A percentile compares a stretch with the other conserved stretches of the same genome.
Evolutionary conservation across 2,329 filamentous ascomycete species (phyloP).

Genomic region (Fusarium sp.): DNA sequence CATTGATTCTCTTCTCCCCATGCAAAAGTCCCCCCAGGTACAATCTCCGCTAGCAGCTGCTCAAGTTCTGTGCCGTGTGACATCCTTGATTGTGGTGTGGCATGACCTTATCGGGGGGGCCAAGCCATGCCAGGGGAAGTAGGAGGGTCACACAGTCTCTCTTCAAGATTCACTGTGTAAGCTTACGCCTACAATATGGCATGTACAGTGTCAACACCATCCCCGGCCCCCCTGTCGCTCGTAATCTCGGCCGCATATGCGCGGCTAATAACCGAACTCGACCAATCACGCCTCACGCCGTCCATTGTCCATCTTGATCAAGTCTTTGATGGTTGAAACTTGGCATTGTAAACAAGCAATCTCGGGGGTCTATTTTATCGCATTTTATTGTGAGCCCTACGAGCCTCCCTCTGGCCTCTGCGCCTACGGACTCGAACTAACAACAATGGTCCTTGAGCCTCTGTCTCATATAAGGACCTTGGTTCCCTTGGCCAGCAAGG

Average conservation of each 20-base stretch:
- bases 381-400: constrained; percentile 4
- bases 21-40: neutral
- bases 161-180: constrained; percentile 22
- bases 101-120: constrained; percentile 43
- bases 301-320: constrained; percentile 2
- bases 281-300: constrained; percentile 36
- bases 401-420: constrained; percentile 12
- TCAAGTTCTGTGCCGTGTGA: neutral
- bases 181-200: neutral
- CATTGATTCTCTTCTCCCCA: neutral
- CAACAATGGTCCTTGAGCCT: constrained; percentile 11
- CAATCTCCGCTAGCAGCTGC: neutral
- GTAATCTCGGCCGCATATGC: constrained; percentile 48
- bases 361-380: constrained; percentile 22
- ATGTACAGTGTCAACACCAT: constrained; percentile 33
- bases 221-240: constrained; percentile 27
- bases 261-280: constrained; percentile 40
- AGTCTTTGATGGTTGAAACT: neutral
- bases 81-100: constrained; percentile 16
- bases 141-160: constrained; percentile 24
- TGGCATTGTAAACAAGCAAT: constrained; percentile 30
- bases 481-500: neutral
- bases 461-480: constrained; percentile 22
- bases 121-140: constrained; percentile 39
- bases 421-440: constrained; percentile 6